Evolutionary conservation across 306 rosid genomes (phyloP).

Genomic region (Inga laurina): DNA sequence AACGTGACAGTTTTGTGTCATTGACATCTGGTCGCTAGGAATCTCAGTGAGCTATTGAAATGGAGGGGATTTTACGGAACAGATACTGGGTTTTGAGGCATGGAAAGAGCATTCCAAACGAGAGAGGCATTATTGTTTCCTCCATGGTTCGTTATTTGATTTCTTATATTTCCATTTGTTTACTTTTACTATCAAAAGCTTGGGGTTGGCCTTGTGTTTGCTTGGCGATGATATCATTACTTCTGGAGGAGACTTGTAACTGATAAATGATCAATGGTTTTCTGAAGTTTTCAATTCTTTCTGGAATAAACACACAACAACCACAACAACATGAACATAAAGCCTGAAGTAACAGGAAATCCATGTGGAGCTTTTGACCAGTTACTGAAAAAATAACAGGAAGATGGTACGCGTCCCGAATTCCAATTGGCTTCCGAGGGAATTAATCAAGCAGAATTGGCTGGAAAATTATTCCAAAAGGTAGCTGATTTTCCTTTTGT

Average conservation of each 20-base stretch:
- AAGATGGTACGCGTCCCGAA: constrained; percentile 72
- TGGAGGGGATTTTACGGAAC: constrained; percentile 49
- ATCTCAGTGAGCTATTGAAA: background rate
- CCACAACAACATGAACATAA: background rate
- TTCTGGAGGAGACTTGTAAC: background rate
- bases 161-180: background rate
- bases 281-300: background rate
- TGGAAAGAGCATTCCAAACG: constrained; percentile 92
- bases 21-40: background rate
- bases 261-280: background rate
- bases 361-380: background rate
- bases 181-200: background rate
- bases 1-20: background rate
- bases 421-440: constrained; percentile 78
- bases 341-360: background rate
- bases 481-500: constrained; percentile 28
- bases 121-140: constrained; percentile 78
- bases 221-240: no score
- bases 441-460: constrained; percentile 62
- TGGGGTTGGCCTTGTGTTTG: background rate
- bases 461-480: constrained; percentile 62
- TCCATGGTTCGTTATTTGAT: constrained; percentile 50
- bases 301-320: background rate
- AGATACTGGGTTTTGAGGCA: constrained; percentile 83
- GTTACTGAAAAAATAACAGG: constrained; percentile 44